Conservation (phyloP, 768 basidiomycete genomes). For the Tremella yokohamensis region DNA sequence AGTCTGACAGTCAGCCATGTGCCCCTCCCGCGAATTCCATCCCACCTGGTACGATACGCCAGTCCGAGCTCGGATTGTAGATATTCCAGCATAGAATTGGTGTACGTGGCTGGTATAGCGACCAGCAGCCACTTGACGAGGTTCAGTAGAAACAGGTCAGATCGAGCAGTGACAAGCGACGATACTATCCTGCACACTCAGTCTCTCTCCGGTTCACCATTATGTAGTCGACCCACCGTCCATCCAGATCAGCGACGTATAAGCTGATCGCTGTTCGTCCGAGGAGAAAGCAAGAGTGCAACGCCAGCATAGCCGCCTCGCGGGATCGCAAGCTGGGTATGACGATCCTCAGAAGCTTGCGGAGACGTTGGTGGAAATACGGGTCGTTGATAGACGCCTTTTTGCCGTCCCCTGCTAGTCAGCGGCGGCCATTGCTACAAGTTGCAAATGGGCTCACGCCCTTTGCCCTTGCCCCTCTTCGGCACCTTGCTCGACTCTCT, state of each 20-base stretch:
- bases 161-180: slow-evolving; percentile 81
- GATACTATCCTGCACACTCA: slow-evolving; percentile 72
- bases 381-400: slow-evolving; percentile 69
- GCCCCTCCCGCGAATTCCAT: slow-evolving; percentile 61
- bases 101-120: slow-evolving; percentile 64
- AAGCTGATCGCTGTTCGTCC: slow-evolving; percentile 86
- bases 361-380: slow-evolving; percentile 77
- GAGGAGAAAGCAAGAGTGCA: slow-evolving; percentile 84
- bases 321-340: slow-evolving; percentile 80
- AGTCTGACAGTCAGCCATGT: slow-evolving; percentile 54
- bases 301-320: slow-evolving; percentile 77
- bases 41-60: slow-evolving; percentile 43
- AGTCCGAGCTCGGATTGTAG: slow-evolving; percentile 77
- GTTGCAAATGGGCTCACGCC: background rate
- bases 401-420: slow-evolving; percentile 1
- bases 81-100: slow-evolving; percentile 71
- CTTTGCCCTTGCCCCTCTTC: slow-evolving; percentile 11
- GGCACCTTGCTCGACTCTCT: slow-evolving; percentile 47
- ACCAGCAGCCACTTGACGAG: slow-evolving; percentile 86
- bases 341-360: slow-evolving; percentile 73
- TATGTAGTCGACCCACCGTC: slow-evolving; percentile 53
- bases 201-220: background rate
- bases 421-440: background rate
- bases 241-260: slow-evolving; percentile 90
- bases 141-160: slow-evolving; percentile 72